Evolutionary conservation across 108 stramenopile species (phyloP).

Genomic region (Cyclotella baltica): DNA sequence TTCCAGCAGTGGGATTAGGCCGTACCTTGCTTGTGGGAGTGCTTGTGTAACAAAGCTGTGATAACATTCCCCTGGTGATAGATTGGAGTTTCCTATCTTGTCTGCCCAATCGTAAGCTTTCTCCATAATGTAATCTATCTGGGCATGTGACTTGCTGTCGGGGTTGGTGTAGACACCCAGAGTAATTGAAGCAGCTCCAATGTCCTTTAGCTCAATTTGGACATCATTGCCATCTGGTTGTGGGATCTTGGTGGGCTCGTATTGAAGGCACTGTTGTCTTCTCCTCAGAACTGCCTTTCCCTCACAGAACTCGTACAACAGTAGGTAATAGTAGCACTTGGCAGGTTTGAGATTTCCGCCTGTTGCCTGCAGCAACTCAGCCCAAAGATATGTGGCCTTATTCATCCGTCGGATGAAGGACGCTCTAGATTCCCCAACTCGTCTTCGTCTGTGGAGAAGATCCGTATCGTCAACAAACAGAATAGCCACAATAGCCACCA

Average conservation of each 20-base stretch:
- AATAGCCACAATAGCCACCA: not conserved
- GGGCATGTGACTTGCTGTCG: not conserved
- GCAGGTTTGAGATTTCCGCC: constrained; percentile 1
- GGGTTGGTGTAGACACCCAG: not conserved
- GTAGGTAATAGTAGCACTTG: constrained; percentile 18
- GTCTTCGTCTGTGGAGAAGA: not conserved
- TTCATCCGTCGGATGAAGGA: not conserved
- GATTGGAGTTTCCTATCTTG: not conserved
- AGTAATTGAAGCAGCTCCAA: not conserved
- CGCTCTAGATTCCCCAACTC: not conserved
- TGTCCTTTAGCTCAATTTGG: not conserved
- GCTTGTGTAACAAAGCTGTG: not conserved
- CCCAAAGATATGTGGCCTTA: not conserved
- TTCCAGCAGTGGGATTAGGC: not conserved
- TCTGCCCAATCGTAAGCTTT: constrained; percentile 7
- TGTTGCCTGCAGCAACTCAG: constrained; percentile 3
- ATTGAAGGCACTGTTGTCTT: not conserved
- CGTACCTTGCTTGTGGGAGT: not conserved
- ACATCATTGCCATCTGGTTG: not conserved
- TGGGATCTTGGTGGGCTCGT: not conserved
- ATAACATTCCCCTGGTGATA: not conserved
- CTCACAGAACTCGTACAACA: not conserved
- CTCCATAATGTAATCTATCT: not conserved
- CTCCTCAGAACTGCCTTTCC: not conserved
- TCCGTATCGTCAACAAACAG: constrained; percentile 21